These are phyloP conservation scores for Lentinula aciculospora DNA, from an alignment of 768 basidiomycete species.

Conservation along the genomic window DNA sequence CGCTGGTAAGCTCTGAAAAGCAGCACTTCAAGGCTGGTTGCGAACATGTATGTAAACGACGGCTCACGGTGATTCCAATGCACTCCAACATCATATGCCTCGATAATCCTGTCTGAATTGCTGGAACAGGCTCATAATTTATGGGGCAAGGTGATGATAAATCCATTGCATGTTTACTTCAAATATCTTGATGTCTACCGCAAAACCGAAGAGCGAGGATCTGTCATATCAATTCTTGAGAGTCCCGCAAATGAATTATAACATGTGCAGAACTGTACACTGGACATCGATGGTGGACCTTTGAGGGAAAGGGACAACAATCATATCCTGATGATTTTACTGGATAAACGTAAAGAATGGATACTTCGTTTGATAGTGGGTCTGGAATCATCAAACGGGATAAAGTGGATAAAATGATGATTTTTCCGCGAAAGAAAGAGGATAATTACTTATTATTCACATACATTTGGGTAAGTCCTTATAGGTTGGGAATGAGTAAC, in stretches of 20 bases:
- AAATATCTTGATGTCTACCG: background rate
- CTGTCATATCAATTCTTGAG: background rate
- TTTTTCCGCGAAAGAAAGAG: no score
- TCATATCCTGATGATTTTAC: no score
- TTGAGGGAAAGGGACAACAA: no score
- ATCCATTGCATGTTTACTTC: background rate
- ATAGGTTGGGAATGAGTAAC: no score
- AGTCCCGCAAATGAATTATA: background rate
- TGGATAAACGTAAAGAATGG: no score
- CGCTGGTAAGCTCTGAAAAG: background rate
- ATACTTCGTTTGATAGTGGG: no score
- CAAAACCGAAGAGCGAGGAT: constrained; percentile 3
- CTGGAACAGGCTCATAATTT: background rate
- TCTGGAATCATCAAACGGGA: no score
- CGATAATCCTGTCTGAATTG: background rate
- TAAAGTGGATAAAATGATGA: no score
- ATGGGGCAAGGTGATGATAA: background rate
- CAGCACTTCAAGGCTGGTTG: no score
- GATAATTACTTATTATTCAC: no score
- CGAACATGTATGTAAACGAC: no score
- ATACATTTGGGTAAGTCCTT: no score
- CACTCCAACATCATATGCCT: background rate
- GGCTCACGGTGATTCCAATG: background rate
- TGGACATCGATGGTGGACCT: background rate
- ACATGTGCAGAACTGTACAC: background rate